Evolutionary conservation across 164 flowering plant genomes (phyloP), one percentile per base, ranked within the genome.

Genomic region (Chloranthus sessilifolius): DNA sequence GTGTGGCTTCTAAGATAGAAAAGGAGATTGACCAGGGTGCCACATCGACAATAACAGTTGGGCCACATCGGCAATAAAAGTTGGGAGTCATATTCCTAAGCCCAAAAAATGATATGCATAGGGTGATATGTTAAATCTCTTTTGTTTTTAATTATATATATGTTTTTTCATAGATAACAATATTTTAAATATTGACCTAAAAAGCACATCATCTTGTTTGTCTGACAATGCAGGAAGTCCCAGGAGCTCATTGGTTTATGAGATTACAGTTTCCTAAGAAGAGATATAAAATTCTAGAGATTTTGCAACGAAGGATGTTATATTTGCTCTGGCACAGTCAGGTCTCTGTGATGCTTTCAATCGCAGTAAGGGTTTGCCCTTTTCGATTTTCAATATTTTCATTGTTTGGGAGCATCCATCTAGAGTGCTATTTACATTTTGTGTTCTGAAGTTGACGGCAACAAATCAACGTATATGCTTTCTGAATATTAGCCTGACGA

Each of bases 381-480:
- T 50, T 16, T 1, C 2, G 24, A 48, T 50, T 23, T 48, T 22
- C 14, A 3, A 20, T 48, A 11, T 48, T 19, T 19, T 17, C 35
- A 27, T 24, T 15, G 33, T 12, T 45, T 25, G 33, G 17, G 75
- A n/a, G n/a, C n/a, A n/a, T n/a, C n/a, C n/a, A n/a, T n/a, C n/a
- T 89, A 87, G 95, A 79, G 71, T 66, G 83, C 3, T 82, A 82
- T 50, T n/a, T n/a, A n/a, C n/a, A n/a, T n/a, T n/a, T n/a, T n/a
- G n/a, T n/a, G n/a, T n/a, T n/a, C n/a, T n/a, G n/a, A n/a, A n/a
- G n/a, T n/a, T n/a, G n/a, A n/a, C n/a, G n/a, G n/a, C n/a, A n/a
- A n/a, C n/a, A n/a, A n/a, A n/a, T n/a, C n/a, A 76, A 62, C 76
- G 82, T 55, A 86, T 86, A 73, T 87, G 97, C 69, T 84, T 81